These are phyloP conservation scores for Gossypium lobatum DNA, from an alignment of 441 rosid genomes.

Conservation along the genomic window DNA sequence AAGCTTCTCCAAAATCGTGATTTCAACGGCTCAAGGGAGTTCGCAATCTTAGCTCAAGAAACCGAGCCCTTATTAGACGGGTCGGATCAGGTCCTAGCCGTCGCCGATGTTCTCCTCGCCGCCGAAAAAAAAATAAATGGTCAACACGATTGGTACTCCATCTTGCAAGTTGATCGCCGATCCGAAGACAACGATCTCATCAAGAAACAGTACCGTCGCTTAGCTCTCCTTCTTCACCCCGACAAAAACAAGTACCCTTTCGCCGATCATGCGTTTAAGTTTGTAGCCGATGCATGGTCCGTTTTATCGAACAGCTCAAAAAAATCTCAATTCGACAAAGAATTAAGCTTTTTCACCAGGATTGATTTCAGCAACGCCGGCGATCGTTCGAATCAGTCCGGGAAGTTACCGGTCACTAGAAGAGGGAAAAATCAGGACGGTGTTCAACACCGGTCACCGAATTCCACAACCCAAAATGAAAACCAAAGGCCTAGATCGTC, in stretches of 20 bases:
- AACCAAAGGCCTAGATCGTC: slow-evolving; percentile 27
- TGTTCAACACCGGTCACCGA: not conserved
- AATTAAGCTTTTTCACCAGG: slow-evolving; percentile 45
- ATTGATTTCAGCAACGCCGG: slow-evolving; percentile 43
- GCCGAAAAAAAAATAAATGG: slow-evolving; percentile 55
- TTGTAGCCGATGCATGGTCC: slow-evolving; percentile 86
- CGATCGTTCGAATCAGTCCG: not conserved
- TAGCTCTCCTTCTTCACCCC: slow-evolving; percentile 84
- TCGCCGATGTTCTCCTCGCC: slow-evolving; percentile 62
- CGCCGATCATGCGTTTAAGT: slow-evolving; percentile 84
- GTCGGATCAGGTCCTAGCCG: slow-evolving; percentile 80
- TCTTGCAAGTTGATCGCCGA: slow-evolving; percentile 63
- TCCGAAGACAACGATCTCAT: slow-evolving; percentile 53
- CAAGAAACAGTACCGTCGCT: slow-evolving; percentile 75
- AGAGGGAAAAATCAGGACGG: slow-evolving; percentile 9
- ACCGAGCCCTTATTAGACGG: slow-evolving; percentile 80
- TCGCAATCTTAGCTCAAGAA: slow-evolving; percentile 78
- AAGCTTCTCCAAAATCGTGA: slow-evolving; percentile 70
- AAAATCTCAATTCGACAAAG: slow-evolving; percentile 58
- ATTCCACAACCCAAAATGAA: not conserved
- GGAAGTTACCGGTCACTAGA: slow-evolving; percentile 49
- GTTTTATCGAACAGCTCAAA: slow-evolving; percentile 51
- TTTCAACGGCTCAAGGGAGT: slow-evolving; percentile 62
- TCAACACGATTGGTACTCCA: slow-evolving; percentile 78
- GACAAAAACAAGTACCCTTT: slow-evolving; percentile 76